These are phyloP conservation scores for Pythium aristosporum DNA, from an alignment of 352 stramenopile species.

Conservation along the genomic window DNA sequence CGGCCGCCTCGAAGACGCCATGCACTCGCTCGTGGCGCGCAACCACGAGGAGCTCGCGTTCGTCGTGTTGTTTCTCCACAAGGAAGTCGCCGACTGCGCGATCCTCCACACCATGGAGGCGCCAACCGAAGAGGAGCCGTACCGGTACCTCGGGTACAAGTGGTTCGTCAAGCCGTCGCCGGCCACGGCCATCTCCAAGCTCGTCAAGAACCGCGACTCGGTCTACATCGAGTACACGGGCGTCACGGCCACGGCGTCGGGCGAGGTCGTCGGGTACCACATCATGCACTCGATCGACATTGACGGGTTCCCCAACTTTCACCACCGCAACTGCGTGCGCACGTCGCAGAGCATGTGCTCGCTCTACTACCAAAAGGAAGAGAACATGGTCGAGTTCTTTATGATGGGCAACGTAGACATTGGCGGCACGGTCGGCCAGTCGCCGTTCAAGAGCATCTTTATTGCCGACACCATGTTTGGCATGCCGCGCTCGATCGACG, in stretches of 20 bases:
- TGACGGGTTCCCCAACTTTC: conserved; percentile 42
- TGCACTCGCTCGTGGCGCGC: conserved; percentile 50
- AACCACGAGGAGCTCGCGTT: conserved; percentile 47
- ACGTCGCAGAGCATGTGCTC: conserved; percentile 45
- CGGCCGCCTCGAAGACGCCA: conserved; percentile 44
- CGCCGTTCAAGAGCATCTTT: conserved; percentile 30
- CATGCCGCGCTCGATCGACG: conserved; percentile 44
- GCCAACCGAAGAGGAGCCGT: conserved; percentile 42
- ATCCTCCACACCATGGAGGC: conserved; percentile 51
- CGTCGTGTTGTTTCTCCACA: conserved; percentile 52
- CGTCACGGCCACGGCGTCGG: conserved; percentile 35
- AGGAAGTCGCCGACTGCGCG: conserved; percentile 53
- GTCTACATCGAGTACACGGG: conserved; percentile 54
- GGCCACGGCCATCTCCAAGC: conserved; percentile 10
- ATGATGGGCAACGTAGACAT: conserved; percentile 35
- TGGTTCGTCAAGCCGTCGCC: conserved; percentile 50
- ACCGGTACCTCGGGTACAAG: conserved; percentile 54
- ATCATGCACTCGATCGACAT: conserved; percentile 37
- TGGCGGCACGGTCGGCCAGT: conserved; percentile 20
- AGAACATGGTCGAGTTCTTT: conserved; percentile 52
- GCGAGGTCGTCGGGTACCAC: conserved; percentile 55
- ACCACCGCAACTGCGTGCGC: conserved; percentile 40
- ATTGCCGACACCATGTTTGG: conserved; percentile 41
- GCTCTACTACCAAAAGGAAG: conserved; percentile 51
- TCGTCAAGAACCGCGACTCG: conserved; percentile 51